Base-by-base conservation (phyloP, 768 basidiomycete species). In the Nidula microcarpa region DNA sequence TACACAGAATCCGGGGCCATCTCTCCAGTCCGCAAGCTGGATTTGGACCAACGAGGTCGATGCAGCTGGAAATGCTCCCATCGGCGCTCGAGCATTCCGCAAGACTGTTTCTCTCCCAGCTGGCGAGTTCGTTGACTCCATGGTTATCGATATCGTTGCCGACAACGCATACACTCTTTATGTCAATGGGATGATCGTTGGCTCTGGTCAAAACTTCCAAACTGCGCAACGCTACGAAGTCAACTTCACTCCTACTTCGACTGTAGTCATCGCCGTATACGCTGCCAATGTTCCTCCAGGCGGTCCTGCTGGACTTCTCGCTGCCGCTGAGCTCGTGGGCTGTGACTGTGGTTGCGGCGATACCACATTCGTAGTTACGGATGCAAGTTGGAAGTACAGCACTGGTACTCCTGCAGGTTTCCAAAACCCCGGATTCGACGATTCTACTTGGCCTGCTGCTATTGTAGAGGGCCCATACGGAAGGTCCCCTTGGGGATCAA, bases 11-110 rank as follows among this genome's bases (percentile, higher is more conserved):
- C 62, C 60, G 16, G 58, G 50, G 6, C 61, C 65, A n/a, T 57
- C 62, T 5, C 59, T 68, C 44, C 55, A 58, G 2, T 46, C 57
- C 32, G 60, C 68, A 5, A 43, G 50, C 9, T 70, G 68, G 68
- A 68, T 71, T 17, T 71, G 68, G 68, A 67, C 68, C 32, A 64
- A 61, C 50, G 68, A 70, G 33, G 53, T 65, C 36, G 39, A 41
- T 41, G 52, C 33, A 37, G 52, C 51, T 7, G 62, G 60, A n/a
- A 51, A 36, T 13, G 59, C 56, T 5, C 67, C 67, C 1, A 44
- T 58, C 2, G 66, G 69, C 1, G 33, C 58, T 5, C 63, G 68
- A 37, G 62, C 66, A 11, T 70, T 70, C 65, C 61, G 64, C 32
- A 67, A 62, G 37, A 64, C 56, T 2, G 55, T 67, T 30, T 54